Conservation (phyloP, 192 early-diverging fungal species). For the Linderina pennispora region DNA sequence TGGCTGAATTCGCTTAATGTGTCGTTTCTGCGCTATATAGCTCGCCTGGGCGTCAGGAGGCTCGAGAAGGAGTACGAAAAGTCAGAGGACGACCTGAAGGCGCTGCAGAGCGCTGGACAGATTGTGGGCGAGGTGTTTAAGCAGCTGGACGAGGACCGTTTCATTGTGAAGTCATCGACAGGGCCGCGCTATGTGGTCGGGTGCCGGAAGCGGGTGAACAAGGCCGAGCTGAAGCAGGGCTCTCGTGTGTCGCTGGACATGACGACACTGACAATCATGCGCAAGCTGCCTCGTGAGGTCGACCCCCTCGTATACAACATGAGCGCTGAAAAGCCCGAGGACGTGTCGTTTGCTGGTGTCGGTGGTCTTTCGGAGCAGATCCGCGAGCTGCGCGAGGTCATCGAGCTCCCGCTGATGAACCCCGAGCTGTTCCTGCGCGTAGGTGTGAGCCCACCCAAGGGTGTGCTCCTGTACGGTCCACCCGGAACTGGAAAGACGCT, state of each 20-base stretch:
- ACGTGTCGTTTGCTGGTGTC: constrained; percentile 93
- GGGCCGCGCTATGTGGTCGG: constrained; percentile 98
- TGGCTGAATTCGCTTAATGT: too few relatives aligned
- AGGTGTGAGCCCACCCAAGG: constrained; percentile 98
- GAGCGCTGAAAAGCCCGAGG: constrained; percentile 95
- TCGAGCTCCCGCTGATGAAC: constrained; percentile 98
- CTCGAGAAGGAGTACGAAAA: constrained; percentile 93
- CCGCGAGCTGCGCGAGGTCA: constrained; percentile 95
- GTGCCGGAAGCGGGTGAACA: constrained; percentile 89
- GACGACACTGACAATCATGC: constrained; percentile 99
- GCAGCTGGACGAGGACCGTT: constrained; percentile 94
- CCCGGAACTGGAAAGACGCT: constrained; percentile 99
- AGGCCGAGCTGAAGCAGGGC: constrained; percentile 94
- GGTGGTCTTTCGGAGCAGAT: constrained; percentile 96
- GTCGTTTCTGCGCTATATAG: too few relatives aligned
- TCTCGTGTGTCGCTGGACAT: constrained; percentile 98
- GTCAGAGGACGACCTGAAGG: constrained; percentile 96
- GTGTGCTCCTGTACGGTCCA: constrained; percentile 93
- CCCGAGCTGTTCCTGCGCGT: constrained; percentile 97
- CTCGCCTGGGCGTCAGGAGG: constrained; percentile 75
- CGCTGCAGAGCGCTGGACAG: constrained; percentile 97
- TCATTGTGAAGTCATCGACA: constrained; percentile 95
- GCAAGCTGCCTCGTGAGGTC: constrained; percentile 94
- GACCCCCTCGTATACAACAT: constrained; percentile 99
- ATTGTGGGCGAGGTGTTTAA: constrained; percentile 98